These are phyloP conservation scores for Pseudonitzschia pungens DNA, from an alignment of 108 stramenopile species.

Conservation along the genomic window DNA sequence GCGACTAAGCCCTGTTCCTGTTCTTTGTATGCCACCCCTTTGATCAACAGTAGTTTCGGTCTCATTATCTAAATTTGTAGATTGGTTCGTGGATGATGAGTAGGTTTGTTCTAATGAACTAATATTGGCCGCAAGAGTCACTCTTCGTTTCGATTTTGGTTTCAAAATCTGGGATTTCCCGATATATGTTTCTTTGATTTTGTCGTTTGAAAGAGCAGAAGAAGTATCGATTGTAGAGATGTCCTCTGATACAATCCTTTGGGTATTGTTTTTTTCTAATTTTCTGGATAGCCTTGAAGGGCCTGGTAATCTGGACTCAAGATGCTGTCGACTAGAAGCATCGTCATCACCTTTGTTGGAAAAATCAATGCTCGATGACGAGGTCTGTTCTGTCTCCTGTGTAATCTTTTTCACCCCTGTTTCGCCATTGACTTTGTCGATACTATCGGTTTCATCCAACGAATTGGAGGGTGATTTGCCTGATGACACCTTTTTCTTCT, in stretches of 20 bases:
- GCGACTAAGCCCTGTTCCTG: background rate
- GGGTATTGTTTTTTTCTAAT: conserved; percentile 61
- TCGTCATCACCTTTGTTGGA: background rate
- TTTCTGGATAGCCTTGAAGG: conserved; percentile 53
- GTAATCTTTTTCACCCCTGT: background rate
- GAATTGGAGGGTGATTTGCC: conserved; percentile 2
- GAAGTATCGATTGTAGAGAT: too few relatives aligned
- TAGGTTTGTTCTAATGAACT: background rate
- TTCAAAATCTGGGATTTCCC: background rate
- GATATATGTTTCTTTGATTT: background rate
- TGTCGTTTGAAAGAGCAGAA: background rate
- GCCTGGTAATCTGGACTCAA: conserved; percentile 35
- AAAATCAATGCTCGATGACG: background rate
- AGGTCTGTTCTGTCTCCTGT: conserved; percentile 2
- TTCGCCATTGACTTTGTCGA: background rate
- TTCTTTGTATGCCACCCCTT: conserved; percentile 7
- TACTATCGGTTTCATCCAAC: background rate
- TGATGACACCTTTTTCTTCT: background rate
- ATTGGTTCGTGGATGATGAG: background rate
- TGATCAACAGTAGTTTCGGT: background rate
- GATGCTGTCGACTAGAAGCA: conserved; percentile 19
- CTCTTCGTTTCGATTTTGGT: conserved; percentile 37
- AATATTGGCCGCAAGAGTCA: background rate
- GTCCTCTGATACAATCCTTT: background rate
- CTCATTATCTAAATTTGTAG: background rate